These are phyloP conservation scores for Groenewaldozyma tartarivorans DNA, from an alignment of 805 yeast genomes.

Conservation along the genomic window DNA sequence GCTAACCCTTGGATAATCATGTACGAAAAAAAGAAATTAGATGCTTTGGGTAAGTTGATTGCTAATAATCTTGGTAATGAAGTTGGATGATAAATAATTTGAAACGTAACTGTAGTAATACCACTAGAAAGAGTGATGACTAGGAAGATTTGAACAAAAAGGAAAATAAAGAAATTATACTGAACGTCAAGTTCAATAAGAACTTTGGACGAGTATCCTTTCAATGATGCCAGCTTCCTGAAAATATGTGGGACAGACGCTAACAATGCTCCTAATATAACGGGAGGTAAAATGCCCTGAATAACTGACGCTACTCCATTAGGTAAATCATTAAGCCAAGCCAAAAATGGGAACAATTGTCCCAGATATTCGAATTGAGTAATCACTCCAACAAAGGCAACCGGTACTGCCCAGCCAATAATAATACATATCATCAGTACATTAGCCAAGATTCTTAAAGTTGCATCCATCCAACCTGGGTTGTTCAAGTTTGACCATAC, in stretches of 20 bases:
- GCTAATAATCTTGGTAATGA: conserved; percentile 67
- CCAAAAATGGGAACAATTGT: conserved; percentile 48
- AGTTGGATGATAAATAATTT: conserved; percentile 57
- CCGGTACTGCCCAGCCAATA: conserved; percentile 72
- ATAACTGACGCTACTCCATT: conserved; percentile 41
- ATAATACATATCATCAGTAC: conserved; percentile 41
- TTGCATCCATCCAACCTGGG: conserved; percentile 30
- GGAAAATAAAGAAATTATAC: conserved; percentile 65
- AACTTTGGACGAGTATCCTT: conserved; percentile 53
- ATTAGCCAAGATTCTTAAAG: conserved; percentile 31
- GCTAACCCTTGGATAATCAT: conserved; percentile 66
- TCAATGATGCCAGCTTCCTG: conserved; percentile 41
- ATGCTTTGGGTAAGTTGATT: conserved; percentile 71
- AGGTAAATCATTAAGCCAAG: conserved; percentile 49
- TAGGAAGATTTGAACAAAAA: conserved; percentile 73
- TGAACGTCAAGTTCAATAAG: conserved; percentile 64
- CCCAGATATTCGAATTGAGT: conserved; percentile 65
- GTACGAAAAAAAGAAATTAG: conserved; percentile 77
- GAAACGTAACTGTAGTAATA: conserved; percentile 50
- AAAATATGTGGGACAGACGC: conserved; percentile 53
- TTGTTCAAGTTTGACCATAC: conserved; percentile 55
- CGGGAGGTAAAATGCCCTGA: conserved; percentile 58
- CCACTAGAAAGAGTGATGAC: conserved; percentile 84
- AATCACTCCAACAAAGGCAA: conserved; percentile 66
- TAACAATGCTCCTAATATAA: conserved; percentile 53